Base-by-base conservation (phyloP, 73 alveolate species). In the Paramecium primaurelia region DNA sequence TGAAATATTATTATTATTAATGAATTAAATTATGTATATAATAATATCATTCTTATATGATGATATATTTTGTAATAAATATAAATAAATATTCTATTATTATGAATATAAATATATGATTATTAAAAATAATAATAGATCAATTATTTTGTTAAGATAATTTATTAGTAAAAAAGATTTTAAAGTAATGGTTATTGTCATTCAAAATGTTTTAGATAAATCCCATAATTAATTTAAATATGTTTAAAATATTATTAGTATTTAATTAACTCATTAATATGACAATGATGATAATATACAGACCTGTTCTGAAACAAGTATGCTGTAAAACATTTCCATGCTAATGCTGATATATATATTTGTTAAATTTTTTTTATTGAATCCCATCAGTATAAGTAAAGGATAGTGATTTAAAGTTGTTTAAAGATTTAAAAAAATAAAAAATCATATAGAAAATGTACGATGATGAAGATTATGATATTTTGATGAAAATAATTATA, bases 401-500 rank as follows among this genome's bases (percentile, higher is more conserved):
- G 22, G 69, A 54, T 7, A 18, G 69, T 18, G 16, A 54, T 54
- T 5, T 16, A 54, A 54, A 54, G 69, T n/a, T 18, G 69, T 54
- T n/a, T 54, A 54, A 54, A 54, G 69, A 54, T 54, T 54, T 54
- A 18, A 18, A 54, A 22, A 34, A n/a, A 54, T 54, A n/a, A 54
- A 54, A 54, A 54, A 54, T 54, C 69, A 54, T 54, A 54, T 7
- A 25, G 69, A 64, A 58, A 32, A 64, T 64, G 84, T 32, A 64
- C 28, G 84, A 64, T 59, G 96, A 93, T 7, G 96, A 93, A 51
- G 93, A 88, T 59, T 93, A 93, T 42, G 96, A 93, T 91, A 71
- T 88, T 37, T 42, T 93, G 37, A 86, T 88, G 54, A 93, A 93
- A 58, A 93, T 93, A 16, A 93, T 93, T 7, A 51, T 93, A 51